A percentile compares a stretch with the other conserved stretches of the same genome.
phyloP scores from a whole-genome alignment of 176 grass and related monocot genomes.

The Ensete ventricosum region DNA sequence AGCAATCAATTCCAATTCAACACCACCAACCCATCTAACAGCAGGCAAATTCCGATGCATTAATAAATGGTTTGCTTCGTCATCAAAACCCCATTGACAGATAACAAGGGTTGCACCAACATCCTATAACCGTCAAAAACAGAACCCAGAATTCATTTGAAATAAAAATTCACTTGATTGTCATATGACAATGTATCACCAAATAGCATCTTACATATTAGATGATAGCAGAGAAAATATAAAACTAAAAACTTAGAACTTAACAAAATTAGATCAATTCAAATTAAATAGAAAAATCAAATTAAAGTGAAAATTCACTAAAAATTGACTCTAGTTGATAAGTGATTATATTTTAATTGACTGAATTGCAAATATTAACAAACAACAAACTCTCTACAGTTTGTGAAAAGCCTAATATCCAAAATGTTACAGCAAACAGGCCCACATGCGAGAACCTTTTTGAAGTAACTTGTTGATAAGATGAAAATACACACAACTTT shows the following conservation, averaged over 20 bases:
- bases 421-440: no score
- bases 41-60: constrained; percentile 89
- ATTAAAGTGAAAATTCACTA: background rate
- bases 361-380: background rate
- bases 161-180: background rate
- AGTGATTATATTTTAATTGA: background rate
- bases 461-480: background rate
- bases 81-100: constrained; percentile 98
- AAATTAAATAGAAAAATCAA: background rate
- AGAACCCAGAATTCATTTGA: background rate
- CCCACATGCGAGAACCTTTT: no score
- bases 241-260: background rate
- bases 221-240: background rate
- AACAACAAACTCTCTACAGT: no score
- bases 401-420: no score
- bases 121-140: constrained; percentile 41
- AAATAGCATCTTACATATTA: background rate
- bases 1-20: constrained; percentile 96
- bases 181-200: background rate
- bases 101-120: constrained; percentile 94
- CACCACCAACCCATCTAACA: constrained; percentile 98
- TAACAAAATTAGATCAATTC: background rate
- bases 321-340: background rate
- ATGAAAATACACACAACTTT: background rate
- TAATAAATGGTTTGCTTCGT: constrained; percentile 97